Conservation (phyloP, 129 eudicot genomes). For the Rutidosis leptorrhynchoides region DNA sequence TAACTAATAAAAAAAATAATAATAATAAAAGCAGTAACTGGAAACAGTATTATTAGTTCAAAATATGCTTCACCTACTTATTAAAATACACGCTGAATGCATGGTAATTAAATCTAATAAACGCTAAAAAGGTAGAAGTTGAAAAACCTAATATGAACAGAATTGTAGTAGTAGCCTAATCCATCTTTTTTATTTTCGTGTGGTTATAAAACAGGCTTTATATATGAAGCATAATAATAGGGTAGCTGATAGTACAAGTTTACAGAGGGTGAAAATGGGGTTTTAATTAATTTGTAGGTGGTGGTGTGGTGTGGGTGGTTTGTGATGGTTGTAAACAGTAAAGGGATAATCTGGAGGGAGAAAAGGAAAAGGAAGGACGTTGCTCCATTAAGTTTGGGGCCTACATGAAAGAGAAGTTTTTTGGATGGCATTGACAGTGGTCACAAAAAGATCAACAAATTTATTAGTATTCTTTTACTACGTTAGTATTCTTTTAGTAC, state of each 20-base stretch:
- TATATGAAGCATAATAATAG: constrained; percentile 16
- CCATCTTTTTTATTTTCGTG: constrained; percentile 1
- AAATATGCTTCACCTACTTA: neutral
- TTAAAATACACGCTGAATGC: neutral
- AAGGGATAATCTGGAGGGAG: neutral
- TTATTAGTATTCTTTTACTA: neutral
- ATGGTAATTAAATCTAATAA: neutral
- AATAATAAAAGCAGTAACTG: neutral
- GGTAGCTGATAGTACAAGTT: constrained; percentile 13
- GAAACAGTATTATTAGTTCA: neutral
- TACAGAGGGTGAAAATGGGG: constrained; percentile 10
- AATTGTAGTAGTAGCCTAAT: constrained; percentile 9
- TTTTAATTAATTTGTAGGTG: neutral
- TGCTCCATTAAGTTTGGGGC: constrained; percentile 20
- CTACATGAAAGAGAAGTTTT: constrained; percentile 26
- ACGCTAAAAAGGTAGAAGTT: constrained; percentile 15
- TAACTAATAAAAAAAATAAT: constrained; percentile 15
- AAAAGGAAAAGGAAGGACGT: neutral
- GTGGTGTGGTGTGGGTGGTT: constrained; percentile 16
- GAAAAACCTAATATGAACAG: constrained; percentile 12
- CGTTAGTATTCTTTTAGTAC: neutral
- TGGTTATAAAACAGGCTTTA: constrained; percentile 13
- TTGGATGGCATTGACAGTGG: constrained; percentile 21
- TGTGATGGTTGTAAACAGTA: constrained; percentile 27
- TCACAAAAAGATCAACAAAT: constrained; percentile 22